A percentile compares a stretch with the other conserved stretches of the same genome.
Evolutionary conservation across 2,329 filamentous ascomycete genomes (phyloP).

Genomic region (Colletotrichum lindemuthianum): DNA sequence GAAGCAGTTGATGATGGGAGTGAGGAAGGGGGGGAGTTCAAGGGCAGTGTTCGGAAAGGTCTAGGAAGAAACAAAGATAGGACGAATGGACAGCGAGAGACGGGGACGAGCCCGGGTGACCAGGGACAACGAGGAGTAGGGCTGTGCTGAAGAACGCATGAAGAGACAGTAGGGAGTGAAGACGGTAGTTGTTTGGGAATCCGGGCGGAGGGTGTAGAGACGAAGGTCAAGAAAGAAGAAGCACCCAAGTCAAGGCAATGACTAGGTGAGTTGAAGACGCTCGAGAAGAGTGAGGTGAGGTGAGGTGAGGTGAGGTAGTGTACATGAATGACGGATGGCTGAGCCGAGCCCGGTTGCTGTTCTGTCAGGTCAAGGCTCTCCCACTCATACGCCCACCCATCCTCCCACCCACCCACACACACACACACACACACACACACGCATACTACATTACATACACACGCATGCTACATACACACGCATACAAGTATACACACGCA

Average conservation of each 20-base stretch:
- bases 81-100: slow-evolving; percentile 39
- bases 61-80: slow-evolving; percentile 41
- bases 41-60: slow-evolving; percentile 32
- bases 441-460: too few relatives aligned
- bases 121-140: slow-evolving; percentile 39
- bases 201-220: slow-evolving; percentile 38
- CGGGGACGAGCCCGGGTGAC: slow-evolving; percentile 33
- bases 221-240: slow-evolving; percentile 24
- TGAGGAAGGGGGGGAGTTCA: slow-evolving; percentile 20
- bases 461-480: background rate
- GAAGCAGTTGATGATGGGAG: slow-evolving; percentile 16
- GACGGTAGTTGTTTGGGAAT: slow-evolving; percentile 43
- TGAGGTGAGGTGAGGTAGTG: slow-evolving; percentile 4
- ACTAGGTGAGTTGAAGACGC: slow-evolving; percentile 25
- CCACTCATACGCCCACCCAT: slow-evolving; percentile 12
- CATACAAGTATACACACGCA: too few relatives aligned
- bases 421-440: too few relatives aligned
- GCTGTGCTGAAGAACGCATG: slow-evolving; percentile 46
- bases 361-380: slow-evolving; percentile 27
- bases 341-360: slow-evolving; percentile 25
- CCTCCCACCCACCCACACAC: background rate
- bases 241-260: slow-evolving; percentile 23
- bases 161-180: slow-evolving; percentile 44
- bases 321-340: slow-evolving; percentile 26
- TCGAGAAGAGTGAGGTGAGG: slow-evolving; percentile 1